Base-by-base conservation (phyloP, 163 green algal genomes). In the Coccomyxa subellipsoidea region DNA sequence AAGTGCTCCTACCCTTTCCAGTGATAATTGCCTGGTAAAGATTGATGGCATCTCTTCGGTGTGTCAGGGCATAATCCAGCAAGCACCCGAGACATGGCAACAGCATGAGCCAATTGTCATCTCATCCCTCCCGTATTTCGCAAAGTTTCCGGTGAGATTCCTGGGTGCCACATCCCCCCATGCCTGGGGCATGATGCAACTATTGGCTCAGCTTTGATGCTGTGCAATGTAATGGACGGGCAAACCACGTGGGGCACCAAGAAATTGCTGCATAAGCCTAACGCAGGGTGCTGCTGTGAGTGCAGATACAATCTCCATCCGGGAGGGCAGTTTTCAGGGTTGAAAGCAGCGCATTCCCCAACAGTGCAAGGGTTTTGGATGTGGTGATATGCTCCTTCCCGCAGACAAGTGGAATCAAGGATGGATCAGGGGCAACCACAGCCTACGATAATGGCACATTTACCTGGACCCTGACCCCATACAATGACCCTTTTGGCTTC, bases 401-500 rank as follows among this genome's bases (percentile, higher is more conserved):
- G 29, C 7, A 36, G 66, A 73, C n/a, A 32, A 36, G 66, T 7
- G 66, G n/a, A 32, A 36, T 2, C 10, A 18, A 32, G 27, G 27
- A 4, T 73, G 66, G 66, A 3, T 32, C 3, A 36, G 66, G 66
- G 0, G n/a, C 66, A 34, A 34, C n/a, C 66, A 73, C 66, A n/a
- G 66, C 66, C 18, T 73, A 73, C 66, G 32, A 34, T 18, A 73
- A 73, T 73, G 66, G n/a, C 29, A 36, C 66, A 18, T 73, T 73
- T 7, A 73, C n/a, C 27, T 73, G 66, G 66, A 73, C 66, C n/a
- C 32, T 73, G 8, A 73, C 66, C 2, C 66, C 66, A 18, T 73
- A 73, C 66, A 34, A 73, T 32, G 66, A 73, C n/a, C 66, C 66
- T 12, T 73, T 73, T 36, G 66, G 66, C 66, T 73, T 34, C 66